Conservation (phyloP, 2,329 filamentous ascomycete genomes). For the Verticillium tricorpus region DNA sequence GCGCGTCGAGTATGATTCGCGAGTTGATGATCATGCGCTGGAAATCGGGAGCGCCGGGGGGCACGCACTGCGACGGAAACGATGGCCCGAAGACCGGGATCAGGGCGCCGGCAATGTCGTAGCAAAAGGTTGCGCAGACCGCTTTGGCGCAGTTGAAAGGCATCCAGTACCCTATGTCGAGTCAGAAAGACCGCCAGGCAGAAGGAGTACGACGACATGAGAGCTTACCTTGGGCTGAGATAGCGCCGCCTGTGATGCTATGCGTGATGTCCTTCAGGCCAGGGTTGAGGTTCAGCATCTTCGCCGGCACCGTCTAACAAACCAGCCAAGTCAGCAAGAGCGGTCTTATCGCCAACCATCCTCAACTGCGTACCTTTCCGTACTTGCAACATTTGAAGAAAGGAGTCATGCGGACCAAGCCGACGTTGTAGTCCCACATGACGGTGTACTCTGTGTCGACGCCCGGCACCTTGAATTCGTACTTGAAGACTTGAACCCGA, state of each 20-base stretch:
- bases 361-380: constrained; percentile 62
- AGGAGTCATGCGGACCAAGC: constrained; percentile 87
- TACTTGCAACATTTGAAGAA: constrained; percentile 91
- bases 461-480: constrained; percentile 69
- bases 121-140: constrained; percentile 86
- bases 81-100: constrained; percentile 85
- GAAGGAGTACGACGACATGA: constrained; percentile 4
- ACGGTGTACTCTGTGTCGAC: constrained; percentile 66
- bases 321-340: constrained; percentile 2
- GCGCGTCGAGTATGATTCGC: constrained; percentile 48
- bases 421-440: constrained; percentile 97
- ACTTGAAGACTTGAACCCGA: constrained; percentile 65
- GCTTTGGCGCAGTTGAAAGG: constrained; percentile 82
- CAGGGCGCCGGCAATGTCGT: constrained; percentile 74
- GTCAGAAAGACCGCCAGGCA: not conserved
- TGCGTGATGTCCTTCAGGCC: constrained; percentile 86
- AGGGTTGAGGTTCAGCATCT: constrained; percentile 72
- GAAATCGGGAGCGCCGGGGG: constrained; percentile 58
- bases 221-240: constrained; percentile 77
- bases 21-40: constrained; percentile 63
- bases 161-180: constrained; percentile 85
- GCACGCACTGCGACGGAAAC: constrained; percentile 70
- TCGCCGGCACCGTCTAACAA: constrained; percentile 76
- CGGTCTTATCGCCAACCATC: not conserved
- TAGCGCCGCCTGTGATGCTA: constrained; percentile 89